These are phyloP conservation scores for Macrophomina phaseolina DNA, from an alignment of 2,329 filamentous ascomycete genomes.

Conservation along the genomic window DNA sequence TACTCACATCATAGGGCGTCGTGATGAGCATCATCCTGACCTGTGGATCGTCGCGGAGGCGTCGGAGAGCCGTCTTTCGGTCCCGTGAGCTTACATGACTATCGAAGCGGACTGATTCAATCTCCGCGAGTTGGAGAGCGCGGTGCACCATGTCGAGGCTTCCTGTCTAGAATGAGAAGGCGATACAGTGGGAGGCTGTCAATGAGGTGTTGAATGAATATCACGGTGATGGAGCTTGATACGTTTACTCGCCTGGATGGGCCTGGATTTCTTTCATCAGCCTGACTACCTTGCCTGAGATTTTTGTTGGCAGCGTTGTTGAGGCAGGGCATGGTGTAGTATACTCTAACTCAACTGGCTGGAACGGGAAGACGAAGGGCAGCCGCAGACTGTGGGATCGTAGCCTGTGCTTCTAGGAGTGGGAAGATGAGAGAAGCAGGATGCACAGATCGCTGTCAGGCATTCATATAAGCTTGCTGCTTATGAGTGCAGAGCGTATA, in stretches of 20 bases:
- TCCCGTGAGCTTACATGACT: neutral
- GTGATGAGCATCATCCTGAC: conserved; percentile 56
- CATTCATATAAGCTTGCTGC: neutral
- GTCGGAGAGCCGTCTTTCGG: no score
- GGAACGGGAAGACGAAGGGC: no score
- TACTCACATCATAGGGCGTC: conserved; percentile 56
- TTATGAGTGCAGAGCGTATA: neutral
- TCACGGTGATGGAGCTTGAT: no score
- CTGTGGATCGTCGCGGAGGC: conserved; percentile 43
- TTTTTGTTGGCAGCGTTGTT: no score
- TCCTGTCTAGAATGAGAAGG: conserved; percentile 59
- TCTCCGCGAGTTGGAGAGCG: conserved; percentile 31
- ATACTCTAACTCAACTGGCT: no score
- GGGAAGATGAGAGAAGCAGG: neutral
- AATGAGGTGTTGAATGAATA: no score
- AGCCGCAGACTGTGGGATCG: no score
- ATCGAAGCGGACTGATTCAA: neutral
- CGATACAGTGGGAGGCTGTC: conserved; percentile 45
- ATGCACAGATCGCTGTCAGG: neutral
- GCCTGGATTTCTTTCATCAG: neutral
- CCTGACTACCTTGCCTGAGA: no score
- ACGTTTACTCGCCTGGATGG: no score
- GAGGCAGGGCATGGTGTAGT: no score
- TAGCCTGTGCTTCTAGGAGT: no score
- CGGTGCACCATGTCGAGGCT: conserved; percentile 55